Percentiles rank a stretch among this genome's conserved stretches.
These are phyloP conservation scores for Pyrenochaeta sp. DNA, from an alignment of 2,329 filamentous ascomycete species.

Conservation along the genomic window DNA sequence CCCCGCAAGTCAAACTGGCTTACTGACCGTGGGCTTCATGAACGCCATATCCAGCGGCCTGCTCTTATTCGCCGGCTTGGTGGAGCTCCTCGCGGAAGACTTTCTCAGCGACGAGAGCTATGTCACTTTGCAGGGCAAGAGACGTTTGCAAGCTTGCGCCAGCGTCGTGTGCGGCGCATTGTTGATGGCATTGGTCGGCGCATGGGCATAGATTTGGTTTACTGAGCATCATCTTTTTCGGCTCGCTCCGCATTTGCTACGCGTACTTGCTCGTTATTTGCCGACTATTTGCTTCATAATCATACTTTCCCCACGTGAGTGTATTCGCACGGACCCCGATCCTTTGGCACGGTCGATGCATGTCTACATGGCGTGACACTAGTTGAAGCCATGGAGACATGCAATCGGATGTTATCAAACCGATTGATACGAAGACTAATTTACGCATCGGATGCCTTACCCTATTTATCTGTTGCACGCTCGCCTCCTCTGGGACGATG, in stretches of 20 bases:
- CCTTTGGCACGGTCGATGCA: background rate
- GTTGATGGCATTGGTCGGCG: constrained; percentile 73
- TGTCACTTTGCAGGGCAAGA: constrained; percentile 63
- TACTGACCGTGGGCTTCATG: constrained; percentile 61
- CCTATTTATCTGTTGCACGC: too few species aligned
- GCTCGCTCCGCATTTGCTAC: constrained; percentile 8
- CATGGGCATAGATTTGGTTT: constrained; percentile 62
- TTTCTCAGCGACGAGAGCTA: constrained; percentile 71
- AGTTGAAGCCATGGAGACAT: background rate
- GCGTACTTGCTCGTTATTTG: constrained; percentile 14
- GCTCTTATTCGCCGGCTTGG: constrained; percentile 59
- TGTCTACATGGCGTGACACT: background rate
- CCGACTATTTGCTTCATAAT: constrained; percentile 15
- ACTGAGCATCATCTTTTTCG: background rate
- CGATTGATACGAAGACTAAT: too few species aligned
- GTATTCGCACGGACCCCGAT: constrained; percentile 5
- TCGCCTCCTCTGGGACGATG: too few species aligned
- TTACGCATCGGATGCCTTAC: too few species aligned
- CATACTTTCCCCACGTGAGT: constrained; percentile 3
- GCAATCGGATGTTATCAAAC: background rate
- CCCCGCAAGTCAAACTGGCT: constrained; percentile 56
- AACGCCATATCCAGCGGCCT: constrained; percentile 60
- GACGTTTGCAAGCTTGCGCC: constrained; percentile 68
- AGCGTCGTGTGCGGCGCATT: constrained; percentile 68
- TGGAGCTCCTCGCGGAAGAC: constrained; percentile 61